These are phyloP conservation scores for Blastocrithidia nonstop DNA, from an alignment of 208 protist genomes.

Conservation along the genomic window DNA sequence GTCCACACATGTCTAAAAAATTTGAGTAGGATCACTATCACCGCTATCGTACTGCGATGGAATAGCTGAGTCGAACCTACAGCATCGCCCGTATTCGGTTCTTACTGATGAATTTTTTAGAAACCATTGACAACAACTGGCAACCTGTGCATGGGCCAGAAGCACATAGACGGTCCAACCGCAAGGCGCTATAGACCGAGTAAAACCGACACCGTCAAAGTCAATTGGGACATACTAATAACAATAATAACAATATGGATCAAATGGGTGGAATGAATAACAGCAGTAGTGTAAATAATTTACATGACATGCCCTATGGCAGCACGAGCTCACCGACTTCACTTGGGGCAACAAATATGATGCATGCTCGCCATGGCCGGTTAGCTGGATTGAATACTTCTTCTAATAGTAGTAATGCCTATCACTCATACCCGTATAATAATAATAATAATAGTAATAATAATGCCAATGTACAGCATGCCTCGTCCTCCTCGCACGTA, in stretches of 20 bases:
- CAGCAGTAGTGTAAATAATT: no score
- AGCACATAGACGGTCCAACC: conserved; percentile 6
- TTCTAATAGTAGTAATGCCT: no score
- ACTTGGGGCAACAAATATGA: no score
- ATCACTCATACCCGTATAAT: no score
- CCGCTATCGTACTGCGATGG: conserved; percentile 23
- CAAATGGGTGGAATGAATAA: no score
- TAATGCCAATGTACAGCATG: no score
- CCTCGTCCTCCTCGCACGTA: no score
- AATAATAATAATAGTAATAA: no score
- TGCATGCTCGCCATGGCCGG: no score
- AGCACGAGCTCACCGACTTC: no score
- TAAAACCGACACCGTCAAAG: background rate
- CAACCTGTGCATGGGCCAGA: conserved; percentile 35
- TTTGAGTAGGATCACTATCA: conserved; percentile 25
- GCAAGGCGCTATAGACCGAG: background rate
- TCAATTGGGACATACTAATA: background rate
- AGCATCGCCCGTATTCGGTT: conserved; percentile 63
- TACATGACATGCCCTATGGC: no score
- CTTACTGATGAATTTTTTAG: conserved; percentile 47
- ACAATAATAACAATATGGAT: background rate
- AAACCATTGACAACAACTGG: conserved; percentile 76
- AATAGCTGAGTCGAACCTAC: conserved; percentile 34
- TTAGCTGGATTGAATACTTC: no score
- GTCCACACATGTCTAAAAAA: conserved; percentile 22